Base-by-base conservation (phyloP, 2,329 filamentous ascomycete species). In the Cercospora citrullina region DNA sequence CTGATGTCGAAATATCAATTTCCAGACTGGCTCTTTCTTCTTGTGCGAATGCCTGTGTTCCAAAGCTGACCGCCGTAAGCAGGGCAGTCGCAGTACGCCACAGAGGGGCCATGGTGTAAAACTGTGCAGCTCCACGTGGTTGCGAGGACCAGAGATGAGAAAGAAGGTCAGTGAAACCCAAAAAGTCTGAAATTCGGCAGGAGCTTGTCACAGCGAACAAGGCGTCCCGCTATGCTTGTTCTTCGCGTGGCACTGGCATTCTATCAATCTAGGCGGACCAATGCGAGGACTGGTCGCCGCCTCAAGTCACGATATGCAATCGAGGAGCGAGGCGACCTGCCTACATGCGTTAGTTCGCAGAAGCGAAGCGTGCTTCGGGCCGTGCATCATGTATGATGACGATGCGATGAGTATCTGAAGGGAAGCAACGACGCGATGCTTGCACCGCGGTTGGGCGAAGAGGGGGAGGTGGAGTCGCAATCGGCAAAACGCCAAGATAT, bases 1-100 rank as follows among this genome's bases (percentile, higher is more conserved):
- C 69, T 4, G 72, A 73, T 6, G 78, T 64, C 0, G 77, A 75
- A 16, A 80, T 58, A 30, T 74, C 69, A 31, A 79, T 65, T 3
- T 69, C 60, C 2, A 68, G 60, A 16, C 9, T 23, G 39, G 30
- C 18, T 30, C 53, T 18, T 30, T 18, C 30, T n/a, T 58, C 23
- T 18, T 58, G 53, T 21, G 55, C 28, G 18, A 33, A 33, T 36
- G 30, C 5, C 10, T 21, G 16, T 6, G 30, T 14, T 31, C 16
- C 28, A 5, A 36, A 36, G 31, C 28, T 23, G 28, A 16, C 28
- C 14, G 55, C n/a, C 16, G 31, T 30, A 21, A 59, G 28, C 28
- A 59, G 16, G 55, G 26, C 28, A 26, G 48, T 7, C 9, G 23
- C 48, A 53, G 48, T 53, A 9, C 48, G 48, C 21, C 5, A 28